Base-by-base conservation (phyloP, 148 eudicot genomes). In the Bassia scoparia region DNA sequence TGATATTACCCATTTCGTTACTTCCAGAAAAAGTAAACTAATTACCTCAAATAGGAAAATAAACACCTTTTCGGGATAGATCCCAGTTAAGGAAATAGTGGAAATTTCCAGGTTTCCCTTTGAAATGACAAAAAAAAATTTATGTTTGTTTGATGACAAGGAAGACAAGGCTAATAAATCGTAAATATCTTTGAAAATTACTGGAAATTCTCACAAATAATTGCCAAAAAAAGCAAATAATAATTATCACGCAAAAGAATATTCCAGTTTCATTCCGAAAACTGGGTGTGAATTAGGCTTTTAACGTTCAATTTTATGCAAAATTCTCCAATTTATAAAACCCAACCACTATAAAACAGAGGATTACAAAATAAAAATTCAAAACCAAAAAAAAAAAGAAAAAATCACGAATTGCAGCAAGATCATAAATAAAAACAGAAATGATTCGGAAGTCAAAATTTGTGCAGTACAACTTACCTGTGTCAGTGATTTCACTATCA, bases 401-500 rank as follows among this genome's bases (percentile, higher is more conserved):
- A 44, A 68, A 15, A 29, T 31, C 16, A 3, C 4, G 11, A 41
- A 1, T 41, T 4, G 9, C 1, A 0, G 18, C 7, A 2, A 37
- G 18, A 5, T 14, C 17, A 66, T 4, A 7, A 30, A 31, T 0
- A 12, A 0, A 23, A 20, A 56, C n/a, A 34, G 31, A 23, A 44
- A 27, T 17, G 4, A 56, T 18, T 12, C 3, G 18, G 5, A 21
- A 52, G 5, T 18, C n/a, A 52, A 21, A n/a, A 50, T 20, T 6
- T 2, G 24, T 20, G 2, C 5, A 69, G 5, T 31, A 5, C 4
- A 23, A 78, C 66, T 54, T 77, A 91, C 97, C 97, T 77, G 88
- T 69, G 70, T 87, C 93, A 58, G 91, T 89, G 61, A 89, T 80
- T 69, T 87, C 94, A 62, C 90, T 89, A 14, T 84, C 72, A 10